Base-by-base conservation (phyloP, 768 basidiomycete genomes). In the Lactarius psammicola region DNA sequence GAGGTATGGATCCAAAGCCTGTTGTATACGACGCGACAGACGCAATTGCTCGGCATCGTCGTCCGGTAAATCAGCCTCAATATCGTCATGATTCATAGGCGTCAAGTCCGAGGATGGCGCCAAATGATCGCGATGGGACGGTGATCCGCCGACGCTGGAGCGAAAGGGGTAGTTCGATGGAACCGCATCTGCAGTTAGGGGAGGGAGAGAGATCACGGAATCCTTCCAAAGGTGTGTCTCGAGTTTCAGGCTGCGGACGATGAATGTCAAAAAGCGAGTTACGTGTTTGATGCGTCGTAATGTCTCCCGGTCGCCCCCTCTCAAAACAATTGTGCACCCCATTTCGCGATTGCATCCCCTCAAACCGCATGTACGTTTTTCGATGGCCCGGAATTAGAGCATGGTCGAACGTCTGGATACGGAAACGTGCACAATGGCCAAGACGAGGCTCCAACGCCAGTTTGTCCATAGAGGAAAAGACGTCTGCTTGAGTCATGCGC, bases 331-430 rank as follows among this genome's bases (percentile, higher is more conserved):
- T 2, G 97, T 98, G 69, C 95, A 98, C 0, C 95, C 95, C 84
- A 93, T 90, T 68, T 97, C 93, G 58, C 85, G 84, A 73, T 85
- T 90, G 72, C 95, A 97, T 2, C 96, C n/a, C 96, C 76, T 99
- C 97, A 72, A 99, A 98, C 1, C 97, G 89, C 94, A 99, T 95
- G 73, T 94, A 91, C 0, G 96, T 94, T 80, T 99, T 99, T 63
- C 97, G 83, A 20, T 84, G 84, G 23, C 94, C 95, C n/a, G 95
- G 94, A 49, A 98, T 99, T 46, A 95, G 81, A 15, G 86, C 83
- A 75, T 99, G 95, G 68, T 98, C 96, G 74, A 90, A 98, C 0
- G 97, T 97, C 75, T 97, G 94, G 7, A 98, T 83, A 38, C 87
- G 83, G 76, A 94, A 96, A 23, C 85, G 84, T 7, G 85, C 79